Conservation (phyloP, 208 protist species). For the Acanthamoeba castellanii region DNA sequence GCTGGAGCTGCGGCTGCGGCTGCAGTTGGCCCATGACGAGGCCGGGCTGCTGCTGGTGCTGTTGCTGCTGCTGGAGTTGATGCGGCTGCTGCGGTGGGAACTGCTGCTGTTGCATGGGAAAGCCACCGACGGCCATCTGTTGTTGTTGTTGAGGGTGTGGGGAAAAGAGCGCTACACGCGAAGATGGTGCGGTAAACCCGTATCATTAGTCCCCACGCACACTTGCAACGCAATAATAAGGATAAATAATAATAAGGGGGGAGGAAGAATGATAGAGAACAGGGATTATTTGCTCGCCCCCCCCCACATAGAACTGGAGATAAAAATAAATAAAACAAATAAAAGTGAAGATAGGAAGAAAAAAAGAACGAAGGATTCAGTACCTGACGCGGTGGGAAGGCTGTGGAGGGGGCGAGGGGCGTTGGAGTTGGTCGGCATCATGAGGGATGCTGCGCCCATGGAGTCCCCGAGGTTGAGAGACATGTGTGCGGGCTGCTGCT, state of each 20-base stretch:
- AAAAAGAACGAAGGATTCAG: too few relatives aligned
- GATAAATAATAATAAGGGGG: too few relatives aligned
- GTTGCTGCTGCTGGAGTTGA: background rate
- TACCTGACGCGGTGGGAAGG: background rate
- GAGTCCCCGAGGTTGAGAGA: background rate
- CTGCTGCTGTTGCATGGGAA: background rate
- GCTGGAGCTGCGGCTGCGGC: background rate
- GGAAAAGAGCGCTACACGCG: background rate
- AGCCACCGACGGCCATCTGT: background rate
- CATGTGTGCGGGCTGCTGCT: background rate
- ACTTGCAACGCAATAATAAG: background rate
- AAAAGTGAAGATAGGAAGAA: too few relatives aligned
- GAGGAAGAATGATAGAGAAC: too few relatives aligned
- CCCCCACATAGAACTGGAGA: too few relatives aligned
- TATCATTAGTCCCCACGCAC: background rate
- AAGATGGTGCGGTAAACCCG: background rate
- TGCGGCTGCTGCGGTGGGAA: too few relatives aligned
- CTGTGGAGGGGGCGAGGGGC: constrained; percentile 1
- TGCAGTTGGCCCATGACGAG: background rate
- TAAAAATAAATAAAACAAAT: background rate
- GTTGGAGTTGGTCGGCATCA: background rate
- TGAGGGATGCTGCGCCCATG: too few relatives aligned
- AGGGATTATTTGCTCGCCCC: too few relatives aligned
- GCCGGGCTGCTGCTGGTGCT: background rate
- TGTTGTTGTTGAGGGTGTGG: background rate